Evolutionary conservation across 768 basidiomycete genomes (phyloP), one percentile per base, ranked within the genome.

Genomic region (Pisolithus microcarpus): DNA sequence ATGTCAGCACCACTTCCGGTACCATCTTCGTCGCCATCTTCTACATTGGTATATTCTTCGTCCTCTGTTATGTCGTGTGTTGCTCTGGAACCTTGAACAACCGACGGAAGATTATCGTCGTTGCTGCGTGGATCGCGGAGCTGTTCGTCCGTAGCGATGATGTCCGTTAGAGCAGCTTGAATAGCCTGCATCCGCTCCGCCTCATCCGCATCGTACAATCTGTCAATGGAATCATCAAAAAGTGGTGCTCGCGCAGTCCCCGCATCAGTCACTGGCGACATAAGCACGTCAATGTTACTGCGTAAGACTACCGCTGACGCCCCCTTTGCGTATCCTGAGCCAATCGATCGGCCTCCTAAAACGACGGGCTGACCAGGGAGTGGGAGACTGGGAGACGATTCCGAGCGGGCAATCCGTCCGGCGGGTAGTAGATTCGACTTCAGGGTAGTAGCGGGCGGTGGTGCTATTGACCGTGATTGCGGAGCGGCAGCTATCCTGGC

Each of bases 141-240:
- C 49, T 79, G 76, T 37, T 83, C 76, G 55, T 95, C 90, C 38
- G 86, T 74, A 3, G 91, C 91, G 61, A 99, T 93, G 64, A 99
- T 97, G 63, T 95, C 91, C 9, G 90, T 93, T 55, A 99, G 72
- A 4, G 96, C 96, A 7, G 93, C 93, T 60, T 93, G 92, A 18
- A 98, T 96, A 3, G 95, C 94, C 59, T 93, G 91, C 82, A 98
- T 96, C 37, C 91, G 77, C 57, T 86, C 77, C 47, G 86, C 80
- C 65, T 95, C 86, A 43, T 80, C 82, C 55, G 70, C 71, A 52
- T 75, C 79, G 53, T 53, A 68, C 52, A 60, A 63, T 3, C 57
- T 63, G 52, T 91, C 86, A 54, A 87, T 84, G 1, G 86, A 83
- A 58, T 90, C 87, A 56, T 85, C 81, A 55, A 94, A 93, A 19